phyloP scores from a whole-genome alignment of 2,329 filamentous ascomycete genomes.

The Pseudogymnoascus destructans region DNA sequence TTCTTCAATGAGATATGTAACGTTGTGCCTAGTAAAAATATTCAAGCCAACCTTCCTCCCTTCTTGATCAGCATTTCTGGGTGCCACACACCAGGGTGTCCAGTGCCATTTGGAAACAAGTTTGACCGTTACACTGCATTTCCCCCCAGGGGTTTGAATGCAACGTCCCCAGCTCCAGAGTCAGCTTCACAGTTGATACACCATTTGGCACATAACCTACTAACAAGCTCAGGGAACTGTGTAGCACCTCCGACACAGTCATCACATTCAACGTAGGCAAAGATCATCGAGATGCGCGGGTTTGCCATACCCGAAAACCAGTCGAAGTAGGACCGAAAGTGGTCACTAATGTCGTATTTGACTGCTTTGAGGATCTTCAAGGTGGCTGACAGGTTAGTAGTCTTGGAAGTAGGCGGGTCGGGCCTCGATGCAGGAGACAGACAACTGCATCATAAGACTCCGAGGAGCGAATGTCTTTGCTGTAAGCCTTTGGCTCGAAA shows the following conservation, averaged over 20 bases:
- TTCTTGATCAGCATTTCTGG: conserved; percentile 42
- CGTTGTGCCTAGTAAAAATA: conserved; percentile 30
- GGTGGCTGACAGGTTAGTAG: conserved; percentile 42
- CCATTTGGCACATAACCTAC: conserved; percentile 30
- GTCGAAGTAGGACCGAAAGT: conserved; percentile 48
- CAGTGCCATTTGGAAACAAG: conserved; percentile 39
- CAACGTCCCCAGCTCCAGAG: conserved; percentile 31
- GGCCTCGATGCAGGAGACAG: conserved; percentile 45
- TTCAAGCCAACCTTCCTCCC: conserved; percentile 49
- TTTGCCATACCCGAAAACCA: conserved; percentile 29
- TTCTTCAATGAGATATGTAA: background rate
- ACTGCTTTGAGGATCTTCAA: conserved; percentile 50
- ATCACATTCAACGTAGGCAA: conserved; percentile 42
- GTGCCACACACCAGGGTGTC: conserved; percentile 47
- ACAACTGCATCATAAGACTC: conserved; percentile 37
- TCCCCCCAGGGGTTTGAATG: conserved; percentile 42
- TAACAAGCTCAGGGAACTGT: conserved; percentile 40
- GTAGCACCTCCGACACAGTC: conserved; percentile 45
- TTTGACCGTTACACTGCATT: conserved; percentile 54
- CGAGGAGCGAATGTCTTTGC: conserved; percentile 35
- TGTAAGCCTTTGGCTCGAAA: conserved; percentile 33
- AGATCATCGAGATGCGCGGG: conserved; percentile 36
- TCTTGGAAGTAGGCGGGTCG: conserved; percentile 46
- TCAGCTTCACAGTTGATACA: conserved; percentile 39
- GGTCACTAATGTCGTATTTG: conserved; percentile 45